A percentile compares a stretch with the other conserved stretches of the same genome.
Evolutionary conservation across 768 basidiomycete species (phyloP).

Genomic region (Dioszegia crocea): DNA sequence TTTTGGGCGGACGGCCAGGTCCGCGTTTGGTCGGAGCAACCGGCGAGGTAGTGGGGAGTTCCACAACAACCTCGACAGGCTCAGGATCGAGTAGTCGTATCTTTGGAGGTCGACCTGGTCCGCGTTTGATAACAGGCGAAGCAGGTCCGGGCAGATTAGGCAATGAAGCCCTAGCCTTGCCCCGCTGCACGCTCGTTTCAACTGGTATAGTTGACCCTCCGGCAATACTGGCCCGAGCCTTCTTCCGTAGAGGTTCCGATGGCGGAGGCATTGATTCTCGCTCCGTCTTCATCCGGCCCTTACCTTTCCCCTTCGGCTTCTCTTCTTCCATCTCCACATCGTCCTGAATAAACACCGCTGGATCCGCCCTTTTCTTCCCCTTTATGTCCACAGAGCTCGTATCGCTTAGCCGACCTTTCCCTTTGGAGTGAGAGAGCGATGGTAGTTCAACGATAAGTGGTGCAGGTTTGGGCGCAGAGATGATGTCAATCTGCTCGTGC

Average conservation of each 20-base stretch:
- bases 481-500: conserved; percentile 31
- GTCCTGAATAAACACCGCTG: background rate
- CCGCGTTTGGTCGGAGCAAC: conserved; percentile 4
- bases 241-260: background rate
- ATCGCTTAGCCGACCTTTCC: conserved; percentile 4
- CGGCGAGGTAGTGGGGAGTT: background rate
- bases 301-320: conserved; percentile 18
- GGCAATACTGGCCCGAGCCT: conserved; percentile 2
- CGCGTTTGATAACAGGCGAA: conserved; percentile 1
- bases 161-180: background rate
- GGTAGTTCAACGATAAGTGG: background rate
- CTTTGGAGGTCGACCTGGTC: conserved; percentile 6
- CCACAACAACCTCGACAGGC: background rate
- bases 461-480: conserved; percentile 17
- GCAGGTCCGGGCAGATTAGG: background rate
- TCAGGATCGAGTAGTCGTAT: background rate
- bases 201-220: background rate
- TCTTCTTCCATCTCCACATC: background rate
- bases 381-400: background rate
- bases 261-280: conserved; percentile 9
- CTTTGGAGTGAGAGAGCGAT: background rate
- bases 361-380: conserved; percentile 12
- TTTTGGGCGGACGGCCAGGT: conserved; percentile 20
- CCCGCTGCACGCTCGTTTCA: background rate
- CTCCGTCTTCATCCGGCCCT: conserved; percentile 12